phyloP scores from a whole-genome alignment of 495 filamentous ascomycete species.

The Xylaria flabelliformis region DNA sequence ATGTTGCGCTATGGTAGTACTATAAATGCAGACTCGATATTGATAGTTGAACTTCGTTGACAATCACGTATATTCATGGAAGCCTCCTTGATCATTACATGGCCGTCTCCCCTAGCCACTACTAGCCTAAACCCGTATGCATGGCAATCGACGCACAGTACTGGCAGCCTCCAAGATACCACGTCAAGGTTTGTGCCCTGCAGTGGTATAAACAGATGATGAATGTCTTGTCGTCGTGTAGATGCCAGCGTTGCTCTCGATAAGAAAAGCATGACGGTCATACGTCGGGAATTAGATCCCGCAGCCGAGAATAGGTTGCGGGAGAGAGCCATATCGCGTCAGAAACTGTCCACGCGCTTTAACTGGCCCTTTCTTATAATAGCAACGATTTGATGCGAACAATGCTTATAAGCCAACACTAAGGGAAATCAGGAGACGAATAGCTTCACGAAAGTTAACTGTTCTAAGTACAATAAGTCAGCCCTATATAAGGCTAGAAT shows the following conservation, averaged over 20 bases:
- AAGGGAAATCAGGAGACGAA: background rate
- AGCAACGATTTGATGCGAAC: background rate
- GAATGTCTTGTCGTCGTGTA: background rate
- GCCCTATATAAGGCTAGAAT: background rate
- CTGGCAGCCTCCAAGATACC: constrained; percentile 7
- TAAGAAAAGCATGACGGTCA: background rate
- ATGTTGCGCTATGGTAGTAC: background rate
- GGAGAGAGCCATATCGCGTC: background rate
- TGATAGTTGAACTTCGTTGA: background rate
- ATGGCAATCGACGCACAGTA: background rate
- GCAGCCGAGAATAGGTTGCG: background rate
- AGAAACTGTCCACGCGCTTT: background rate
- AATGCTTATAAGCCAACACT: background rate
- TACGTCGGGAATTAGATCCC: constrained; percentile 4
- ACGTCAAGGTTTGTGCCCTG: constrained; percentile 14
- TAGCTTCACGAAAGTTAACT: background rate
- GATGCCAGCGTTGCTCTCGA: background rate
- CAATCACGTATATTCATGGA: background rate
- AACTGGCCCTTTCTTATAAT: background rate
- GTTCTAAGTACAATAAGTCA: background rate
- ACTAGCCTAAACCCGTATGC: constrained; percentile 3
- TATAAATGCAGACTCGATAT: background rate
- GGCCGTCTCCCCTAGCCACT: background rate
- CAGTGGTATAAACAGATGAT: constrained; percentile 2
- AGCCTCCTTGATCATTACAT: constrained; percentile 8